A percentile compares a stretch with the other conserved stretches of the same genome.
Evolutionary conservation across 768 basidiomycete genomes (phyloP).

Genomic region (Leccinum variicolor): DNA sequence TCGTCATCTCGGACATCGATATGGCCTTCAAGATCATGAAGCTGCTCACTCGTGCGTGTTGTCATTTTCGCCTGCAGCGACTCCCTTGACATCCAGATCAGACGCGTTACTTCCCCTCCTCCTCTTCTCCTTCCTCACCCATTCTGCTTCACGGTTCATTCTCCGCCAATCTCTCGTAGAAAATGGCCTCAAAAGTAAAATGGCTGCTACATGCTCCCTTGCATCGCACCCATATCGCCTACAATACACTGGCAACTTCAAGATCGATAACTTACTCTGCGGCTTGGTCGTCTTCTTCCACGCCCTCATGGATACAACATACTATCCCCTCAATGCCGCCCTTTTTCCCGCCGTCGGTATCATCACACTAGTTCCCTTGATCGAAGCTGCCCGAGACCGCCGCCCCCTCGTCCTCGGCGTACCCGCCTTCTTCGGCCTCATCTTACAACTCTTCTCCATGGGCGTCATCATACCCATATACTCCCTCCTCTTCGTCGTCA

Average conservation of each 20-base stretch:
- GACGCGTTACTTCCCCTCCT: constrained; percentile 17
- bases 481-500: constrained; percentile 43
- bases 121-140: constrained; percentile 17
- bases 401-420: constrained; percentile 36
- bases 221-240: constrained; percentile 33
- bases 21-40: constrained; percentile 3
- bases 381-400: constrained; percentile 43
- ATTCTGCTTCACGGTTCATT: constrained; percentile 9
- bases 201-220: constrained; percentile 35
- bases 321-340: constrained; percentile 17
- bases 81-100: not conserved
- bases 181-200: constrained; percentile 6
- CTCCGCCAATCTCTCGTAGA: constrained; percentile 12
- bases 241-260: constrained; percentile 36
- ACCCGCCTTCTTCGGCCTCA: constrained; percentile 40
- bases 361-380: constrained; percentile 35
- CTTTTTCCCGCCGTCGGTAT: constrained; percentile 10
- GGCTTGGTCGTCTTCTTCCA: constrained; percentile 48
- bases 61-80: not conserved
- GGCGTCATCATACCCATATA: constrained; percentile 47
- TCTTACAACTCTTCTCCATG: constrained; percentile 41
- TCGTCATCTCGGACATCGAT: constrained; percentile 5
- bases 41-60: not conserved
- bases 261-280: constrained; percentile 41
- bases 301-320: constrained; percentile 11